Evolutionary conservation across 2,329 filamentous ascomycete species (phyloP).

Genomic region (Plenodomus lindquistii): DNA sequence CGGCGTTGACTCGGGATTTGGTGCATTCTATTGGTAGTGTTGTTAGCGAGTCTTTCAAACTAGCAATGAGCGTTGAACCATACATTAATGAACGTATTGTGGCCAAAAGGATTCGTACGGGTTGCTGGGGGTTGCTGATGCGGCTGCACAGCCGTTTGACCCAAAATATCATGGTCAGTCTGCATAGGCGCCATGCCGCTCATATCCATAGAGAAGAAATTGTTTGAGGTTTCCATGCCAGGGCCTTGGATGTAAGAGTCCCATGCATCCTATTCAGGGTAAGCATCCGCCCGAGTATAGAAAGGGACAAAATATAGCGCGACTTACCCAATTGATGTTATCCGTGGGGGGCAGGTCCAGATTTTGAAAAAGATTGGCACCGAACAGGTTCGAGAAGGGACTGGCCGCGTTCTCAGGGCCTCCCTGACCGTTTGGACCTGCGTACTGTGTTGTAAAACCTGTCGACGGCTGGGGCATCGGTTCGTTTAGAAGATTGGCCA

Average conservation of each 20-base stretch:
- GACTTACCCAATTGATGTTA: constrained; percentile 66
- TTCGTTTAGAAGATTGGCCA: constrained; percentile 45
- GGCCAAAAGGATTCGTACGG: constrained; percentile 35
- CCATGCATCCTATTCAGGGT: constrained; percentile 58
- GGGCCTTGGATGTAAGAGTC: constrained; percentile 69
- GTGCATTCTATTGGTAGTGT: constrained; percentile 16
- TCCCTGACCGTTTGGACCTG: constrained; percentile 33
- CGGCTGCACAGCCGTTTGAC: constrained; percentile 2
- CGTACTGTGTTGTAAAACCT: constrained; percentile 40
- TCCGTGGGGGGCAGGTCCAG: constrained; percentile 55
- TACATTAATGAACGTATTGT: constrained; percentile 47
- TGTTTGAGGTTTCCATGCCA: constrained; percentile 46
- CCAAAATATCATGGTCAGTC: constrained; percentile 24
- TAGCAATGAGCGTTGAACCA: constrained; percentile 6
- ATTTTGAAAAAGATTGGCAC: constrained; percentile 53
- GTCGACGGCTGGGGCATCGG: constrained; percentile 35
- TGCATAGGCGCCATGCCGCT: constrained; percentile 37
- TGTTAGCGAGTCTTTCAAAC: constrained; percentile 10
- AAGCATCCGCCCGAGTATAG: constrained; percentile 9
- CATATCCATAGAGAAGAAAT: constrained; percentile 52
- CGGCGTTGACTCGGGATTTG: constrained; percentile 24
- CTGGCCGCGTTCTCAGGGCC: constrained; percentile 51
- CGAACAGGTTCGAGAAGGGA: constrained; percentile 61
- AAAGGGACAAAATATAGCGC: too few species aligned
- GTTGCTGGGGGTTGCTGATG: constrained; percentile 22